Evolutionary conservation across 139 green algal genomes (phyloP).

Genomic region (Chlorella sorokiniana): DNA sequence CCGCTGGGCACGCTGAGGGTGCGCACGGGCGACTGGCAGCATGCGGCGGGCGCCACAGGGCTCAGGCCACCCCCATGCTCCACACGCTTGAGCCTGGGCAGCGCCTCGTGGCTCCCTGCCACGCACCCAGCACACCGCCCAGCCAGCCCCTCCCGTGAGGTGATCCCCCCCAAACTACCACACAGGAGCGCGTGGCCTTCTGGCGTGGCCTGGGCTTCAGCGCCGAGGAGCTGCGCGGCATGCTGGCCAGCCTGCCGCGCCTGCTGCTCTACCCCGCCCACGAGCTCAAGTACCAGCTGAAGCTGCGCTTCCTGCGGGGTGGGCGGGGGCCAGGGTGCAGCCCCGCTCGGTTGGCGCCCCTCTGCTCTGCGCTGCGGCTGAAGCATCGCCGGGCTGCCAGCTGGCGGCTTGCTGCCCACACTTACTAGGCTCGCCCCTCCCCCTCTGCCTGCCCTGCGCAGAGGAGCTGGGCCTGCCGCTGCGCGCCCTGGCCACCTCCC

Average conservation of each 20-base stretch:
- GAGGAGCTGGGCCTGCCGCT: conserved; percentile 17
- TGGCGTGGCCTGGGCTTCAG: conserved; percentile 30
- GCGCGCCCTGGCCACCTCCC: conserved; percentile 25
- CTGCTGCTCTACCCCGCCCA: conserved; percentile 40
- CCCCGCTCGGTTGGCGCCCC: no score
- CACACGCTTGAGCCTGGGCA: background rate
- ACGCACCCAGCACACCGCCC: background rate
- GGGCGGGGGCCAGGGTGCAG: background rate
- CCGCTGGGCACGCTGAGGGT: conserved; percentile 33
- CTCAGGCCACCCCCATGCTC: background rate
- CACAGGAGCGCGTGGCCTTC: conserved; percentile 17
- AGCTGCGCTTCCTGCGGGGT: conserved; percentile 35
- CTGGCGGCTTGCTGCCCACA: background rate
- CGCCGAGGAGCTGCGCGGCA: background rate
- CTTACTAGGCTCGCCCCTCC: background rate
- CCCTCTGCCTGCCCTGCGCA: background rate
- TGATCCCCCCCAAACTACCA: no score
- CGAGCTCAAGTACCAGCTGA: conserved; percentile 34
- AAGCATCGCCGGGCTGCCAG: background rate
- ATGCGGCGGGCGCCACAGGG: no score
- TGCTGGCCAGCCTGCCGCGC: conserved; percentile 21
- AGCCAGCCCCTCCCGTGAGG: no score
- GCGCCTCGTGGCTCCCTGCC: no score
- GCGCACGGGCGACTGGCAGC: background rate
- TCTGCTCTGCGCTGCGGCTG: background rate